Evolutionary conservation across 139 green algal genomes (phyloP).

Genomic region (Coelastrella sp.): DNA sequence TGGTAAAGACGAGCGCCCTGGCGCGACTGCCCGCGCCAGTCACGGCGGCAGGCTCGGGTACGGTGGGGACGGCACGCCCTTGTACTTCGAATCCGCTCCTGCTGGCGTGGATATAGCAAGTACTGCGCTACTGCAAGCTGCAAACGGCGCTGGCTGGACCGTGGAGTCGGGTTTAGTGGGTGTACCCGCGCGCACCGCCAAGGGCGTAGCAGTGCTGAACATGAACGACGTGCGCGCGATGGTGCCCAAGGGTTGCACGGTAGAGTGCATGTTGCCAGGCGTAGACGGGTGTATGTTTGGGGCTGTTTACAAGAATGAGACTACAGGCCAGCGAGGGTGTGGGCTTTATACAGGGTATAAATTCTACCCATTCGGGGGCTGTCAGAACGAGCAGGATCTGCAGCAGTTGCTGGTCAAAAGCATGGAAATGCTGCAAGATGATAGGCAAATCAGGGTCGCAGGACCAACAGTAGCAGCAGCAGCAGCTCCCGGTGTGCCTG

Average conservation of each 20-base stretch:
- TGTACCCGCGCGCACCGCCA: background rate
- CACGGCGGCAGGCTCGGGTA: background rate
- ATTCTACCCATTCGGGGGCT: constrained; percentile 14
- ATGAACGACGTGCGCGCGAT: background rate
- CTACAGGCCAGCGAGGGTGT: background rate
- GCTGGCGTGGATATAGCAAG: too few species aligned
- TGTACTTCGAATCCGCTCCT: background rate
- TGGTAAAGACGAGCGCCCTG: background rate
- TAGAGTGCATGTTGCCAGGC: constrained; percentile 14
- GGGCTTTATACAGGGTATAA: constrained; percentile 37
- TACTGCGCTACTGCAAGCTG: too few species aligned
- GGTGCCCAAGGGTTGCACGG: constrained; percentile 16
- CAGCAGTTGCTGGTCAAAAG: background rate
- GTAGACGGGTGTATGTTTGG: constrained; percentile 33
- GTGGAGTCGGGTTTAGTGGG: background rate
- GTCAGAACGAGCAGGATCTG: background rate
- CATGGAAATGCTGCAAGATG: constrained; percentile 42
- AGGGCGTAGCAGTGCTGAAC: background rate
- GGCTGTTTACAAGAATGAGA: constrained; percentile 25
- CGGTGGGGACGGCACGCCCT: background rate
- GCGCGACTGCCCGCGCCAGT: constrained; percentile 1
- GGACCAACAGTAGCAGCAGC: background rate
- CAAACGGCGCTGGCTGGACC: background rate
- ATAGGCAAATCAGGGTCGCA: background rate
- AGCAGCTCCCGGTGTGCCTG: background rate